Evolutionary conservation across 2,329 filamentous ascomycete genomes (phyloP).

Genomic region (Fusarium napiforme): DNA sequence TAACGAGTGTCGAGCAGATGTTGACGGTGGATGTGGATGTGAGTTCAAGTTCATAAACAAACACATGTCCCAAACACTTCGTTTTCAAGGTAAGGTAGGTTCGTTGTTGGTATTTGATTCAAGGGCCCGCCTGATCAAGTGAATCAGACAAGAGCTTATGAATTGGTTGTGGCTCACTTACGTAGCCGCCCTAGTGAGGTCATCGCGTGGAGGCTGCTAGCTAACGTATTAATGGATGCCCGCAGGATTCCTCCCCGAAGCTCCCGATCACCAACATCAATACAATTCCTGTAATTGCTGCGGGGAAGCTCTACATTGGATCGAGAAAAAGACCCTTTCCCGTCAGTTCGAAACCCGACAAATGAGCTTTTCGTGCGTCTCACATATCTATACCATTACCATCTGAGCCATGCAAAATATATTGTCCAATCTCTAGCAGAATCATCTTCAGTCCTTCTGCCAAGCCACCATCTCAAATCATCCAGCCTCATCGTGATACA

Average conservation of each 20-base stretch:
- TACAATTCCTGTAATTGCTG: background rate
- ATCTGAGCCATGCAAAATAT: constrained; percentile 11
- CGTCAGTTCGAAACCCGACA: background rate
- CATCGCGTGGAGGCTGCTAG: constrained; percentile 27
- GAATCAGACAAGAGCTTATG: constrained; percentile 18
- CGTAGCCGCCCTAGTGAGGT: constrained; percentile 38
- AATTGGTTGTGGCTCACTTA: constrained; percentile 34
- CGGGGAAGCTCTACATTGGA: background rate
- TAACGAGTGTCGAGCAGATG: background rate
- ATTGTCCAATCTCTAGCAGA: background rate
- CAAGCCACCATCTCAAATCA: constrained; percentile 25
- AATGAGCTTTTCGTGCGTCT: background rate
- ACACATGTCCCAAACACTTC: background rate
- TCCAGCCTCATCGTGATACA: constrained; percentile 18
- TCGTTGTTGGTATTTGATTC: background rate
- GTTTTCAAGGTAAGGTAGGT: background rate
- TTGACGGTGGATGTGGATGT: background rate
- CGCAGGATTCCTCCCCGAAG: constrained; percentile 24
- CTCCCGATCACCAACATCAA: constrained; percentile 26
- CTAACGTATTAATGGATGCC: background rate
- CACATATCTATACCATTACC: background rate
- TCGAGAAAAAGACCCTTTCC: background rate
- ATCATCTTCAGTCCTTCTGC: background rate
- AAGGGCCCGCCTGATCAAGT: background rate
- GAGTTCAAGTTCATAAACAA: background rate